Conservation (phyloP, 1,139 yeast species). For the Lipomyces yarrowii region DNA sequence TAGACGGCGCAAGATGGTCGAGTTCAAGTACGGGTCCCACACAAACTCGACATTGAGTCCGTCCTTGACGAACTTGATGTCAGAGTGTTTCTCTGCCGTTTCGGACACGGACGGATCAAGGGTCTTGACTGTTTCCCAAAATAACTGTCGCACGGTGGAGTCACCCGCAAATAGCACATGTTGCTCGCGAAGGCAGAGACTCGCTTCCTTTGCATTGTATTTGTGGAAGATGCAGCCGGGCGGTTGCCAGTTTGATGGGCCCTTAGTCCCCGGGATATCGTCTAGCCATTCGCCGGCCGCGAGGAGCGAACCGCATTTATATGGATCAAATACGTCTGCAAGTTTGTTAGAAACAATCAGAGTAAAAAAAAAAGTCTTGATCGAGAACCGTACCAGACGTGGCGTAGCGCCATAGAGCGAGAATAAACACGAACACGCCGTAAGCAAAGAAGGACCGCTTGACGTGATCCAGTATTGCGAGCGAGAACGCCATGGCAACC, state of each 20-base stretch:
- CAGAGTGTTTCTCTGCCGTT: conserved; percentile 30
- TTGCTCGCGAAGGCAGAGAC: conserved; percentile 30
- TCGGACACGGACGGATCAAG: conserved; percentile 31
- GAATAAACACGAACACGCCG: conserved; percentile 18
- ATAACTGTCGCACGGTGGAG: conserved; percentile 35
- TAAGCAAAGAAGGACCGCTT: conserved; percentile 17
- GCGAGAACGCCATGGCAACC: conserved; percentile 8
- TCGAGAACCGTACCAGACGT: conserved; percentile 15
- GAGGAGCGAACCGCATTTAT: conserved; percentile 26
- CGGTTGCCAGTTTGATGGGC: conserved; percentile 36
- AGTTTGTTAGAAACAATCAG: background rate
- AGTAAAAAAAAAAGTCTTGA: too few relatives aligned
- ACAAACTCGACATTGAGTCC: conserved; percentile 32
- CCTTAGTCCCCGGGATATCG: conserved; percentile 9
- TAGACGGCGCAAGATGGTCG: conserved; percentile 23
- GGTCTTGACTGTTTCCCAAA: conserved; percentile 32
- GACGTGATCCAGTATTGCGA: conserved; percentile 13
- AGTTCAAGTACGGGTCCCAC: conserved; percentile 36
- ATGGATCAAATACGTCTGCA: conserved; percentile 26
- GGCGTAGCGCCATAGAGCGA: conserved; percentile 28
- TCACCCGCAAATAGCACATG: conserved; percentile 36
- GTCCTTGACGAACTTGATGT: conserved; percentile 20
- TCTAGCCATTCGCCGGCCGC: conserved; percentile 25
- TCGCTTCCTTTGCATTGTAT: conserved; percentile 30
- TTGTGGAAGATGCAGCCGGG: conserved; percentile 34